phyloP scores from a whole-genome alignment of 306 rosid species.

The Cucurbita moschata region DNA sequence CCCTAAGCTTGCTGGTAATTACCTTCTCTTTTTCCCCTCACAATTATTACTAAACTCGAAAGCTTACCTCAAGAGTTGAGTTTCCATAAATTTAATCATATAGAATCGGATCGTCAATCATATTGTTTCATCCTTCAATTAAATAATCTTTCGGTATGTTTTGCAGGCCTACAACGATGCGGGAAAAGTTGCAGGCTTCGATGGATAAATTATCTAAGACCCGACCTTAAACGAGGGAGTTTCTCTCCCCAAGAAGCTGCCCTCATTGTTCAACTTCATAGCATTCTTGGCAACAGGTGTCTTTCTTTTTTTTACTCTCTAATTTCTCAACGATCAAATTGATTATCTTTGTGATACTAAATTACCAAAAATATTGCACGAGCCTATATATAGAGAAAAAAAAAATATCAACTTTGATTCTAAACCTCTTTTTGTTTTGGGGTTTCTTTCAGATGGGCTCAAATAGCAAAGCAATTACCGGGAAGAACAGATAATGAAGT shows the following conservation, averaged over 20 bases:
- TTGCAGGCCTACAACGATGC: conserved; percentile 67
- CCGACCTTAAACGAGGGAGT: conserved; percentile 91
- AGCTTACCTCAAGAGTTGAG: too few relatives aligned
- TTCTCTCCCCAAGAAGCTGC: conserved; percentile 91
- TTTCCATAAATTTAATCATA: not conserved
- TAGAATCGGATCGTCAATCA: not conserved
- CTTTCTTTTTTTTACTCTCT: not conserved
- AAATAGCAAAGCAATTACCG: conserved; percentile 88
- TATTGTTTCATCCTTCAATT: not conserved
- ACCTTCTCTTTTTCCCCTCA: not conserved
- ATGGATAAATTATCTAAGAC: conserved; percentile 95
- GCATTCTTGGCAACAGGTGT: conserved; percentile 84
- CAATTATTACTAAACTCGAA: not conserved
- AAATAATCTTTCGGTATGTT: not conserved
- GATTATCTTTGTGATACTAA: too few relatives aligned
- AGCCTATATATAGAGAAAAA: too few relatives aligned
- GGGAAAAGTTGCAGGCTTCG: conserved; percentile 93
- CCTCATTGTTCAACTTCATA: conserved; percentile 79
- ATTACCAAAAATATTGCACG: too few relatives aligned
- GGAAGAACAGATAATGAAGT: conserved; percentile 99
- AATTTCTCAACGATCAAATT: not conserved
- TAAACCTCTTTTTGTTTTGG: not conserved
- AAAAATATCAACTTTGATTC: too few relatives aligned
- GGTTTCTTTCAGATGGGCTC: conserved; percentile 63
- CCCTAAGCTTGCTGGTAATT: conserved; percentile 73